These are phyloP conservation scores for Gracilariopsis chorda DNA, from an alignment of 23 red algal species.

Conservation along the genomic window DNA sequence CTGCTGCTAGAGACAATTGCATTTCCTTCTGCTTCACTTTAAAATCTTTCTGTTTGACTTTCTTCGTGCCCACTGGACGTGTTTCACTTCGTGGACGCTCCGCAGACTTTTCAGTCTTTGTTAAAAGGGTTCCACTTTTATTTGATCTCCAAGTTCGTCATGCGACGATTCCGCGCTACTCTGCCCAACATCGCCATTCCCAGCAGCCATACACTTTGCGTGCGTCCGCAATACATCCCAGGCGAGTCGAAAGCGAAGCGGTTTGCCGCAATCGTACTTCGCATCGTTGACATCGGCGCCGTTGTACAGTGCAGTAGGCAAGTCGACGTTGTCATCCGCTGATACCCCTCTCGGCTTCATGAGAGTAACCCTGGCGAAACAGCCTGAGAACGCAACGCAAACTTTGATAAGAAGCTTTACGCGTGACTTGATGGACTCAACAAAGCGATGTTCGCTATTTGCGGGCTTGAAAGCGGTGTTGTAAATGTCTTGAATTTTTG, in stretches of 20 bases:
- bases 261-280: slow-evolving; percentile 2
- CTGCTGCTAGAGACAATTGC: neutral
- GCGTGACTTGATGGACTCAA: neutral
- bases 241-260: neutral
- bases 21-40: no score
- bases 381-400: neutral
- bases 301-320: slow-evolving; percentile 4
- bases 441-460: neutral
- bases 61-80: neutral
- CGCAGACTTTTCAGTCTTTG: no score
- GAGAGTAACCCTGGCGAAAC: neutral
- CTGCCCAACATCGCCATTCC: neutral
- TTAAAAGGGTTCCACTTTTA: no score
- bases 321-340: neutral
- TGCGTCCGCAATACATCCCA: neutral
- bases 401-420: neutral
- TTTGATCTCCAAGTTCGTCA: neutral
- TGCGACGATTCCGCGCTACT: neutral
- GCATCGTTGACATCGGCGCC: neutral
- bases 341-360: slow-evolving; percentile 3
- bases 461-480: neutral
- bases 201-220: neutral
- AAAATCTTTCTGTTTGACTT: slow-evolving; percentile 1
- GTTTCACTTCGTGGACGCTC: no score
- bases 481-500: neutral